A percentile compares a stretch with the other conserved stretches of the same genome.
Conservation (phyloP, 106 monocot species). For the Acanthochlamys bracteata region DNA sequence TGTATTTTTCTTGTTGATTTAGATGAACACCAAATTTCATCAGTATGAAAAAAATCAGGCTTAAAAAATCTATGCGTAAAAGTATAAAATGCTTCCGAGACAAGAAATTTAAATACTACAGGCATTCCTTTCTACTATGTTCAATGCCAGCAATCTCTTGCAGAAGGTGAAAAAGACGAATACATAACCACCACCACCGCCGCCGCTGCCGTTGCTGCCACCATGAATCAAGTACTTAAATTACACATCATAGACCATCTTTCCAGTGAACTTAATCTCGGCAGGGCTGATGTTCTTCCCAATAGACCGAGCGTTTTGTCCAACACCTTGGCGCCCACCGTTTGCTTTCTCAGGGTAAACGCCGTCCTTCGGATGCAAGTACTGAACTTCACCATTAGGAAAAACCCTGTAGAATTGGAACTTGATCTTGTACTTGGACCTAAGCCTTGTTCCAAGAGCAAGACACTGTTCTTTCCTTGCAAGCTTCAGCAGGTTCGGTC, state of each 20-base stretch:
- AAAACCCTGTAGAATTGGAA: constrained; percentile 97
- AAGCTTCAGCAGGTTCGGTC: constrained; percentile 90
- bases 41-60: too few relatives aligned
- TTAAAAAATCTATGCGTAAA: too few relatives aligned
- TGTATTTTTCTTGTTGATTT: too few relatives aligned
- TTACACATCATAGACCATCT: constrained; percentile 72
- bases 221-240: neutral
- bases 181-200: too few relatives aligned
- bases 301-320: constrained; percentile 61
- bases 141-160: too few relatives aligned
- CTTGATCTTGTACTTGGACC: constrained; percentile 97
- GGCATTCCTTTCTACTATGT: too few relatives aligned
- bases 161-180: too few relatives aligned
- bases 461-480: constrained; percentile 95
- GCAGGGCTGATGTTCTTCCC: constrained; percentile 90
- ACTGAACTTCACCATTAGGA: constrained; percentile 97
- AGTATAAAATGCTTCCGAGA: too few relatives aligned
- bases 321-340: constrained; percentile 77
- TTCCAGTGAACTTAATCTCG: constrained; percentile 96
- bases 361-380: constrained; percentile 94
- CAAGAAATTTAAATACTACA: too few relatives aligned
- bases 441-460: constrained; percentile 72
- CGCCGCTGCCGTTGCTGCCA: too few relatives aligned
- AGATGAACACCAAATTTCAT: too few relatives aligned
- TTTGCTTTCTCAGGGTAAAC: constrained; percentile 98